Conservation (phyloP, 2,329 filamentous ascomycete species). For the Talaromyces albobiverticillius region DNA sequence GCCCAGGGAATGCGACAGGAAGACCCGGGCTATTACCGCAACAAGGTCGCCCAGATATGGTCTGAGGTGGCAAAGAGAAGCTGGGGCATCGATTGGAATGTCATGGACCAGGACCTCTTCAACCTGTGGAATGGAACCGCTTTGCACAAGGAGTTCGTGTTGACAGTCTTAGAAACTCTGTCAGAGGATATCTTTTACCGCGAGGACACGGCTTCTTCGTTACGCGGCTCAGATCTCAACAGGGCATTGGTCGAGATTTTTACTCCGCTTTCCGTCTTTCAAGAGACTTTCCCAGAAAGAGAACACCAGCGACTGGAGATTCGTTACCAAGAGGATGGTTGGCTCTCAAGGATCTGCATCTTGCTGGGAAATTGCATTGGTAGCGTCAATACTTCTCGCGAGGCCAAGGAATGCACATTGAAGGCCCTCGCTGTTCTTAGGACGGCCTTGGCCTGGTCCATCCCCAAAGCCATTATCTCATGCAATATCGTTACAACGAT, state of each 20-base stretch:
- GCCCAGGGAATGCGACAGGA: conserved; percentile 66
- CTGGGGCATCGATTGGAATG: conserved; percentile 90
- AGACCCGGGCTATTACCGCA: conserved; percentile 80
- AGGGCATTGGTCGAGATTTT: conserved; percentile 92
- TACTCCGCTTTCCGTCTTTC: conserved; percentile 71
- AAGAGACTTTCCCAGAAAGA: conserved; percentile 72
- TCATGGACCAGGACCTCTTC: conserved; percentile 85
- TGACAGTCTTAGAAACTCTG: conserved; percentile 83
- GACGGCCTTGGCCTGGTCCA: conserved; percentile 81
- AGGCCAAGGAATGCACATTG: conserved; percentile 67
- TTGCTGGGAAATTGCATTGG: conserved; percentile 72
- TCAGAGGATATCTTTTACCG: conserved; percentile 92
- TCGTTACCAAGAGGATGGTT: conserved; percentile 77
- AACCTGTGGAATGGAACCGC: conserved; percentile 68
- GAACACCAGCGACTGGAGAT: conserved; percentile 63
- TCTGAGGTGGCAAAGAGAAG: conserved; percentile 88
- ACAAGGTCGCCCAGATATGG: conserved; percentile 94
- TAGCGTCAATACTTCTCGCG: conserved; percentile 62
- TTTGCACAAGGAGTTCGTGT: conserved; percentile 78
- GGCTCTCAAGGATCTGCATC: conserved; percentile 73
- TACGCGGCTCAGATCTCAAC: conserved; percentile 80
- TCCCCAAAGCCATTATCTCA: conserved; percentile 74
- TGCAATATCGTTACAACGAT: conserved; percentile 68
- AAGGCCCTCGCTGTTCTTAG: conserved; percentile 75
- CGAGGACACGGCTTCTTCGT: conserved; percentile 79